phyloP scores from a whole-genome alignment of 1,139 yeast species.

The Scheffersomyces titani region DNA sequence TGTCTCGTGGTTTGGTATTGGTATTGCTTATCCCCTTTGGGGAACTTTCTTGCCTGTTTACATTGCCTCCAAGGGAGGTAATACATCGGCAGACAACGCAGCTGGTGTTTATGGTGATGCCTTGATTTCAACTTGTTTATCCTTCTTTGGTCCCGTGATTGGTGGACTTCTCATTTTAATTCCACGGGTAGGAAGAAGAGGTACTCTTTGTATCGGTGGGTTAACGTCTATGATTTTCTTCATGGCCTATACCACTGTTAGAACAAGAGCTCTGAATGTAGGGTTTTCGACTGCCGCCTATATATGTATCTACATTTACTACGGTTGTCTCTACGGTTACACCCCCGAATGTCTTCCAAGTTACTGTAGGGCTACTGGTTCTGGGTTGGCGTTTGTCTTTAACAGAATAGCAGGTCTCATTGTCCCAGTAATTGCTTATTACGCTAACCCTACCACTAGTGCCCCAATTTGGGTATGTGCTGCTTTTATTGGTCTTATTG shows the following conservation, averaged over 20 bases:
- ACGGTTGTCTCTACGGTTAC: constrained; percentile 34
- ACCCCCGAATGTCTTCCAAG: constrained; percentile 39
- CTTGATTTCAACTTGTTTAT: constrained; percentile 28
- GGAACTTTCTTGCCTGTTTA: constrained; percentile 6
- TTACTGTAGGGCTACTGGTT: constrained; percentile 37
- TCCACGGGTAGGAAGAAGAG: constrained; percentile 33
- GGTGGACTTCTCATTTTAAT: constrained; percentile 30
- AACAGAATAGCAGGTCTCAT: constrained; percentile 31
- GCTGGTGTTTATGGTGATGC: constrained; percentile 34
- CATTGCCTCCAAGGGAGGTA: constrained; percentile 43
- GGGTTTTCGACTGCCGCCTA: constrained; percentile 32
- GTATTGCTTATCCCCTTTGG: constrained; percentile 9
- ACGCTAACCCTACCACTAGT: constrained; percentile 24
- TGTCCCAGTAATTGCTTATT: constrained; percentile 33
- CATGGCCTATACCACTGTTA: constrained; percentile 35
- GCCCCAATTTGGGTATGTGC: constrained; percentile 41
- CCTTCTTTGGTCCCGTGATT: constrained; percentile 34
- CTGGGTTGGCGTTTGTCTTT: constrained; percentile 30
- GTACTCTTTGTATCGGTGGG: constrained; percentile 36
- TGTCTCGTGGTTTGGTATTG: constrained; percentile 22
- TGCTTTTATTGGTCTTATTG: constrained; percentile 32
- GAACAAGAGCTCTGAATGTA: constrained; percentile 27
- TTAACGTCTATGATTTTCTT: constrained; percentile 33
- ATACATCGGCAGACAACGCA: constrained; percentile 21
- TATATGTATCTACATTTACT: constrained; percentile 32